A percentile compares a stretch with the other conserved stretches of the same genome.
These are phyloP conservation scores for Arbutus unedo DNA, from an alignment of 148 eudicot species.

Conservation along the genomic window DNA sequence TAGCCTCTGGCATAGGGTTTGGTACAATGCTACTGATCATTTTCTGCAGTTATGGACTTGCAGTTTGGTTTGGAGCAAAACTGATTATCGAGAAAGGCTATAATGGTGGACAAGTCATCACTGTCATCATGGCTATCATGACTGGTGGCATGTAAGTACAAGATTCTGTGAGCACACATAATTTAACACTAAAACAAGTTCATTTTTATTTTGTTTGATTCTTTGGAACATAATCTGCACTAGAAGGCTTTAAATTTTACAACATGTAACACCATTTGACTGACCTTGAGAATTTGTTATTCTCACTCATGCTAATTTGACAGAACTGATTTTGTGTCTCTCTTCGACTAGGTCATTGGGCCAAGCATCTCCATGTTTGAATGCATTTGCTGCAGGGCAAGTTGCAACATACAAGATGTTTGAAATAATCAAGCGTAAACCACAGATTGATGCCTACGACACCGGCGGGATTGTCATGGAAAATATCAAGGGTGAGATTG, in stretches of 20 bases:
- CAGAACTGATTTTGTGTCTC: not conserved
- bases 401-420: slow-evolving; percentile 88
- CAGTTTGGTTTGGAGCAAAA: slow-evolving; percentile 70
- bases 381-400: slow-evolving; percentile 74
- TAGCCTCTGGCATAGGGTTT: slow-evolving; percentile 67
- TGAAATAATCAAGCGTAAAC: slow-evolving; percentile 57
- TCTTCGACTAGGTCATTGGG: slow-evolving; percentile 56
- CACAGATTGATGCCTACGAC: slow-evolving; percentile 60
- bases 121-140: slow-evolving; percentile 72
- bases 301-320: not conserved
- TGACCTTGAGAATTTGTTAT: not conserved
- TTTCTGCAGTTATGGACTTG: slow-evolving; percentile 50
- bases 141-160: slow-evolving; percentile 65
- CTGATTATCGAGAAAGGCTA: slow-evolving; percentile 59
- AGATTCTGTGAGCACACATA: not conserved
- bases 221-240: too few species aligned
- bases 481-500: slow-evolving; percentile 66
- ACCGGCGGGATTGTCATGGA: slow-evolving; percentile 42
- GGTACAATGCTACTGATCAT: slow-evolving; percentile 42
- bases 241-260: too few species aligned
- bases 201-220: not conserved
- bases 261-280: not conserved
- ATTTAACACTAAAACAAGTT: not conserved
- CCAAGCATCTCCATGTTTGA: slow-evolving; percentile 62
- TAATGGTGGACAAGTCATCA: slow-evolving; percentile 67